Evolutionary conservation across 2,329 filamentous ascomycete genomes (phyloP).

Genomic region (Xylariaceae sp.): DNA sequence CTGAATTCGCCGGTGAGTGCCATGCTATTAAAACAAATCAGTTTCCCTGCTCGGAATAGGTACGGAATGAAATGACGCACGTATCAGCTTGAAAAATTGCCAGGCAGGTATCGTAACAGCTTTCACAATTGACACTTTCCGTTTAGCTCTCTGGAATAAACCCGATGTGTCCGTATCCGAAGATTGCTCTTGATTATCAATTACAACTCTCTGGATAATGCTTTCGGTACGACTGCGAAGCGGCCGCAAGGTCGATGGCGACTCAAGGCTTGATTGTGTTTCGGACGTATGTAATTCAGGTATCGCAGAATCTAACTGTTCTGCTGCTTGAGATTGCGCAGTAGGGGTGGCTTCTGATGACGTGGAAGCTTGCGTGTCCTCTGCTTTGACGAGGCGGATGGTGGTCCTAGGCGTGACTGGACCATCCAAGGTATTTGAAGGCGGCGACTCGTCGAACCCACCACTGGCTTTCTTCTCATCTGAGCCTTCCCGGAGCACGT

Average conservation of each 20-base stretch:
- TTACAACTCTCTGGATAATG: slow-evolving; percentile 57
- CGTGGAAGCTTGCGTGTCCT: slow-evolving; percentile 21
- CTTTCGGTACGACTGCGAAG: slow-evolving; percentile 46
- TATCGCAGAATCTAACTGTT: neutral
- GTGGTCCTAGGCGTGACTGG: slow-evolving; percentile 32
- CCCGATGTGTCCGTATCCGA: slow-evolving; percentile 40
- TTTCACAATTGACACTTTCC: slow-evolving; percentile 56
- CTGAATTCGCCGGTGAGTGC: slow-evolving; percentile 62
- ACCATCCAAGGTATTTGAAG: slow-evolving; percentile 23
- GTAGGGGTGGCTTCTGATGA: slow-evolving; percentile 18
- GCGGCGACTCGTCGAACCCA: slow-evolving; percentile 34
- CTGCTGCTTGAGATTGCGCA: slow-evolving; percentile 6
- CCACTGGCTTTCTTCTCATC: slow-evolving; percentile 45
- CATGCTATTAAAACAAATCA: slow-evolving; percentile 59
- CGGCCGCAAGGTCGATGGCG: slow-evolving; percentile 23
- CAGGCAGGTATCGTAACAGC: slow-evolving; percentile 94
- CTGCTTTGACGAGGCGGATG: slow-evolving; percentile 34
- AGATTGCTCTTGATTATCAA: slow-evolving; percentile 47
- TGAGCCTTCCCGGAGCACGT: slow-evolving; percentile 71
- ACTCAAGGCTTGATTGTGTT: slow-evolving; percentile 18
- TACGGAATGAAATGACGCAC: slow-evolving; percentile 48
- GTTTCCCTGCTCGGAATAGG: slow-evolving; percentile 18
- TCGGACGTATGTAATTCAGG: neutral
- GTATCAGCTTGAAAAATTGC: slow-evolving; percentile 94
- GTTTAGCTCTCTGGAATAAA: slow-evolving; percentile 42